Base-by-base conservation (phyloP, 2,329 filamentous ascomycete species). In the Lasiodiplodia theobromae region DNA sequence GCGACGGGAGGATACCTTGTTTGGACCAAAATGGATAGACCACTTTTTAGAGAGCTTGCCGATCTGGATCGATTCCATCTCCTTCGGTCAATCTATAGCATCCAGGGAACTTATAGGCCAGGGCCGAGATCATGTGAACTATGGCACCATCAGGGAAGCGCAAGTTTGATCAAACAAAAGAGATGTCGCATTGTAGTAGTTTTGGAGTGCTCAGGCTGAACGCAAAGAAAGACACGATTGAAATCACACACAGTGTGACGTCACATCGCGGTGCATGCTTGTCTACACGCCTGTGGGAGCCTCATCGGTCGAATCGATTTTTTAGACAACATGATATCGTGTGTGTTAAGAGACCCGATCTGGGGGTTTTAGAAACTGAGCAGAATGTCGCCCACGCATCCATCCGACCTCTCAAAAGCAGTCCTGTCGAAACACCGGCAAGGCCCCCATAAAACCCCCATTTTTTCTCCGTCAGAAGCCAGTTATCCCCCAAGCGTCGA, bases 291-390 rank as follows among this genome's bases (percentile, higher is more conserved):
- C 28, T 49, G 25, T 44, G 58, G 58, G 31, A 66, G 67, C 57
- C 57, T 56, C 25, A 65, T 65, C 58, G 67, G 57, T 68, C 58
- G 57, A 52, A 68, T 68, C 58, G 60, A 63, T 65, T 56, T 63
- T 68, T 68, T 68, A 60, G 63, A 49, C 68, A 69, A 66, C 68
- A 62, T 69, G 68, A 69, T 69, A 69, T 69, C 62, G 62, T 69
- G 40, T 49, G 40, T 63, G 54, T 25, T 37, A 63, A 68, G 66
- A 66, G 62, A 60, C 66, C 66, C 54, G 54, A 67, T 52, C 62
- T 40, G 47, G 66, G 64, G 47, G 56, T 57, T 37, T 47, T n/a
- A 44, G 37, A 67, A 67, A 67, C 49, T 60, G 56, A 57, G 66
- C 66, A 60, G 21, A 47, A 38, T 60, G 65, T 67, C 37, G 66